Base-by-base conservation (phyloP, 768 basidiomycete genomes). In the Daedaleopsis sinensis region DNA sequence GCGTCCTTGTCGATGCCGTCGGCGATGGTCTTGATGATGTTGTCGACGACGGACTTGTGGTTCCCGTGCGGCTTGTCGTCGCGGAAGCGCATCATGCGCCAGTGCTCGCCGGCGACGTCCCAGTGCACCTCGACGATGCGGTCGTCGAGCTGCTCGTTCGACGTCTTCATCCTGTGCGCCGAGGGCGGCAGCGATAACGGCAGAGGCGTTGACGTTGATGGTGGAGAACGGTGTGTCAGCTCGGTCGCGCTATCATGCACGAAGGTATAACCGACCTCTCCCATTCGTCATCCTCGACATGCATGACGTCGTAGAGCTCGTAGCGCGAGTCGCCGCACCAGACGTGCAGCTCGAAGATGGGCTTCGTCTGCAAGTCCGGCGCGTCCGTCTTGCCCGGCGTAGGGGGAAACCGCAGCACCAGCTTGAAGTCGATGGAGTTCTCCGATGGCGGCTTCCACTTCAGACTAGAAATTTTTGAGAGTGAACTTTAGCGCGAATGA, bases 391-490 rank as follows among this genome's bases (percentile, higher is more conserved):
- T 74, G 23, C 76, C 75, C 16, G 72, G 71, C 4, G 76, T 73
- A 1, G 94, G 85, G 0, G 96, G 95, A 73, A 98, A 99, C 36
- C 94, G 89, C n/a, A 99, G 79, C 52, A 95, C 84, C 32, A 98
- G 88, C 73, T 94, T 94, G 80, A 99, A 98, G 74, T 99, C 97
- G 68, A 98, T 90, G 1, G 95, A 96, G 72, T 99, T 99, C 71
- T 98, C 96, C 1, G 90, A 92, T 0, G 97, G 95, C 1, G 96
- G 95, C 74, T 99, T 99, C 97, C 97, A 99, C 75, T 99, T 99
- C 70, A 99, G 74, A 64, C 96, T 98, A 67, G 23, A 49, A 21
- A 27, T 2, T 32, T 32, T 32, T 32, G 27, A 32, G 27, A 32
- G 27, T 21, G 47, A n/a, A 23, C 8, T 23, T 49, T 21, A 49